phyloP scores from a whole-genome alignment of 495 filamentous ascomycete species.

The Aspergillus sparsus region DNA sequence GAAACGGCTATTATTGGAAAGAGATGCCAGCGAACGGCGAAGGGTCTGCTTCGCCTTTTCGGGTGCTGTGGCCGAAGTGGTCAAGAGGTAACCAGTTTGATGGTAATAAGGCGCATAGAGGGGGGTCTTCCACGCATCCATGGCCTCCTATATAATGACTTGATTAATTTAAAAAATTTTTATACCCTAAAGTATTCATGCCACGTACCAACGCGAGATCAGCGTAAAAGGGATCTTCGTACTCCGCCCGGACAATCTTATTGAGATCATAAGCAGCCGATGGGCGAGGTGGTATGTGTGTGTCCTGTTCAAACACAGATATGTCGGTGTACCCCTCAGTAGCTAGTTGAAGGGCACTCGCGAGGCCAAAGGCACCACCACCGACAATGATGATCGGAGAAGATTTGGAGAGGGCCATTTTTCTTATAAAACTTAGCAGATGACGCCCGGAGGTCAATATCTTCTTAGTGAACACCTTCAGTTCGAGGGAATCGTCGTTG shows the following conservation, averaged over 20 bases:
- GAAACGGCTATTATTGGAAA: conserved; percentile 37
- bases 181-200: no score
- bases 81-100: conserved; percentile 56
- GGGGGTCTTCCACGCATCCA: conserved; percentile 52
- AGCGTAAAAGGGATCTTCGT: conserved; percentile 57
- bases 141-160: conserved; percentile 56
- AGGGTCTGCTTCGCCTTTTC: conserved; percentile 50
- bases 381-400: conserved; percentile 47
- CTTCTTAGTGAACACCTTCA: no score
- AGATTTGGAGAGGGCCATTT: no score
- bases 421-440: no score
- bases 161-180: conserved; percentile 3
- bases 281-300: conserved; percentile 39
- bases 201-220: conserved; percentile 51
- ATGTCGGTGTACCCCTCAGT: conserved; percentile 46
- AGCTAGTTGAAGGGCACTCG: conserved; percentile 51
- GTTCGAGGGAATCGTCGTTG: no score
- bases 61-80: conserved; percentile 47
- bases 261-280: conserved; percentile 56
- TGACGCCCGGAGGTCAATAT: no score
- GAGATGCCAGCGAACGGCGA: conserved; percentile 45
- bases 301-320: conserved; percentile 46
- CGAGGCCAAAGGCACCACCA: conserved; percentile 51
- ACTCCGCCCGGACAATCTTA: conserved; percentile 58
- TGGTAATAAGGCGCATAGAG: conserved; percentile 56